Base-by-base conservation (phyloP, 2,329 filamentous ascomycete species). In the Monosporascus sp. region DNA sequence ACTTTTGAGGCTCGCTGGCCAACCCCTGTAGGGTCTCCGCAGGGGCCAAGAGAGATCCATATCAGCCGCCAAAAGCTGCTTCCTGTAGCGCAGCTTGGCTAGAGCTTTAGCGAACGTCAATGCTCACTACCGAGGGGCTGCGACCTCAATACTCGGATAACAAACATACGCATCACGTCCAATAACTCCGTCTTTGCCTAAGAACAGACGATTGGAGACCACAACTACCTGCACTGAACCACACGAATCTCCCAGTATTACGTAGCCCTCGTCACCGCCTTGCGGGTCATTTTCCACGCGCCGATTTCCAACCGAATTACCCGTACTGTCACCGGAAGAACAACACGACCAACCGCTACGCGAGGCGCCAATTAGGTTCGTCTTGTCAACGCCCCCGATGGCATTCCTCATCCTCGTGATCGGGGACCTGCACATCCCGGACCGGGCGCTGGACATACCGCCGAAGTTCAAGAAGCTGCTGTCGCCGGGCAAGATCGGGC, bases 381-480 rank as follows among this genome's bases (percentile, higher is more conserved):
- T 16, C 22, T 20, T 6, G 17, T 27, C 17, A 8, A 46, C 22
- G 3, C 9, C 43, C 40, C 14, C 24, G 79, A 91, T 93, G 77
- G 90, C 91, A 60, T 90, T 93, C 74, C 81, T 96, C 62, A 91
- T 96, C 69, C 83, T 96, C 69, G 90, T 94, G 68, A 90, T 96
- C 64, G 91, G 91, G 71, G 91, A 96, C 76, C 84, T 96, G 52
- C 91, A 96, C 77, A 96, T 96, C 74, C 91, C 91, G 65, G 91
- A 96, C 73, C 82, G 91, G 70, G 91, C 91, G 64, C 85, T 94
- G 60, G 91, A 96, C 72, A 92, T 96, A 66, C 91, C 91, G 55
- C 81, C 87, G 71, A 96, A 96, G 88, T 92, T 92, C 79, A 90
- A 90, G 71, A 91, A 91, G 71, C 87, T 92, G 64, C 85, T 92